Percentiles rank a stretch among this genome's conserved stretches.
phyloP scores from a whole-genome alignment of 371 early-diverging fungal species.

The Syncephalastrum racemosum region DNA sequence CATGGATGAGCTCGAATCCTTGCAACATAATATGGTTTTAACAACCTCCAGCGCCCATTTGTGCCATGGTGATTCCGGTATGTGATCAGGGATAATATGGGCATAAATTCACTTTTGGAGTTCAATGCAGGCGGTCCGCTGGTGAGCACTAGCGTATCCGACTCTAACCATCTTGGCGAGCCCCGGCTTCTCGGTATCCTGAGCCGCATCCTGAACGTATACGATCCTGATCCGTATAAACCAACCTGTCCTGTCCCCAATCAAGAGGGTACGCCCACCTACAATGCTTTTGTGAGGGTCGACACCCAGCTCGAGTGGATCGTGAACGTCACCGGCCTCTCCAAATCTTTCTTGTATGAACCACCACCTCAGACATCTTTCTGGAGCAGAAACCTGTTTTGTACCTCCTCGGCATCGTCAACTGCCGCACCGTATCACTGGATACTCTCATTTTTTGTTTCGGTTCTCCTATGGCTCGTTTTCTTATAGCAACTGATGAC shows the following conservation, averaged over 20 bases:
- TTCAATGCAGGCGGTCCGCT: constrained; percentile 26
- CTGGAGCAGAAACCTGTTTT: neutral
- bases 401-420: too few relatives aligned
- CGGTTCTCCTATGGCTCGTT: neutral
- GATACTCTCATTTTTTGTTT: neutral
- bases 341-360: constrained; percentile 4
- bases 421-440: too few relatives aligned
- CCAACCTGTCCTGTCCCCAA: constrained; percentile 32
- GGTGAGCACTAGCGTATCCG: constrained; percentile 3
- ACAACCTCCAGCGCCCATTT: constrained; percentile 19
- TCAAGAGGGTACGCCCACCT: constrained; percentile 6
- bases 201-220: constrained; percentile 32
- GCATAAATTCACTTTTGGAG: neutral
- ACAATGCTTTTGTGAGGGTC: constrained; percentile 29
- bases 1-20: too few relatives aligned
- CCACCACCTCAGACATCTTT: neutral
- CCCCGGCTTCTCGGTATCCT: constrained; percentile 25
- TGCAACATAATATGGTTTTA: constrained; percentile 13
- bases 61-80: constrained; percentile 45
- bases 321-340: constrained; percentile 19
- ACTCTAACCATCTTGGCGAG: constrained; percentile 3
- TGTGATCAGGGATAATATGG: neutral
- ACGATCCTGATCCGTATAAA: constrained; percentile 29
- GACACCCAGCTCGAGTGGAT: constrained; percentile 31
- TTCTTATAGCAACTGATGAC: too few relatives aligned